Base-by-base conservation (phyloP, 257 asterid genomes). In the Verbena officinalis region DNA sequence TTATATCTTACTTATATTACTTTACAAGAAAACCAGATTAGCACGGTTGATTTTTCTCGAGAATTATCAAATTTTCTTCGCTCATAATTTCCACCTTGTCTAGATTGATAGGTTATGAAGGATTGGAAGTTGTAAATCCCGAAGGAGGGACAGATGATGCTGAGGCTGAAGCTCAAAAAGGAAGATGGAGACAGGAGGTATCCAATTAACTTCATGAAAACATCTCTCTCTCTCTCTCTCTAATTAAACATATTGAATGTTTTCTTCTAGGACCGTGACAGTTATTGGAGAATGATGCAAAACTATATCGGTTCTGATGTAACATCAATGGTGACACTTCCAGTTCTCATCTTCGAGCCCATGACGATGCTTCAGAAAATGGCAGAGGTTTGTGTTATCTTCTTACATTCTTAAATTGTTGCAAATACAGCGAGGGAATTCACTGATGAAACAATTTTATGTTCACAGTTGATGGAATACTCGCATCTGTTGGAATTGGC, bases 201-300 rank as follows among this genome's bases (percentile, higher is more conserved):
- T 69, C 51, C 13, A 31, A 55, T 33, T 65, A 58, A 42, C 57
- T 15, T 36, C 40, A 5, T 36, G 40, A 36, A 2, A 4, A 36
- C 40, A 36, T 36, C 4, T 36, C 1, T 4, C 40, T 36, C 7
- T 36, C 4, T 36, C 40, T 57, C 11, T 15, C 33, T 42, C 40
- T 36, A 31, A 55, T 24, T 46, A 21, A 64, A 30, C 76, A 77
- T 67, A 77, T 71, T 19, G 23, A 59, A 65, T 22, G 58, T 33
- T 63, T 57, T 40, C 61, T 67, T 75, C 31, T 52, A 94, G 99
- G 99, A 94, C 30, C 95, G 98, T 21, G 98, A 94, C 64, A 53
- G 92, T 81, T 94, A 94, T 77, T 94, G 90, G 91, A 94, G 76
- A 83, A 90, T 94, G 98, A 94, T 94, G 99, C 99, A 94, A 72